A percentile compares a stretch with the other conserved stretches of the same genome.
These are phyloP conservation scores for Didymella sp. DNA, from an alignment of 2,329 filamentous ascomycete species.

Conservation along the genomic window DNA sequence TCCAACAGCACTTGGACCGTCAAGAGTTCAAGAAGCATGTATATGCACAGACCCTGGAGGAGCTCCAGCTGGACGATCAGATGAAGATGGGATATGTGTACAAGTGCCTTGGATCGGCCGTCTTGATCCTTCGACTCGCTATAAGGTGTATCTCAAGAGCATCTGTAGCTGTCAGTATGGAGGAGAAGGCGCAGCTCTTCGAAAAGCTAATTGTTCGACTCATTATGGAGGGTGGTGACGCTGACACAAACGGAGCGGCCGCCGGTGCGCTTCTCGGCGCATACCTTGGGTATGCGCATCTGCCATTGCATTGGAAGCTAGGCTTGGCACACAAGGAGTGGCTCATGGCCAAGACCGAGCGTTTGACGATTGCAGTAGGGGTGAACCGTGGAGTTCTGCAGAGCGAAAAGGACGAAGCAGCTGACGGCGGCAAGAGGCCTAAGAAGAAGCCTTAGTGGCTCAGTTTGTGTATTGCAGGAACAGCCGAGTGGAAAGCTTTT, in stretches of 20 bases:
- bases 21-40: conserved; percentile 55
- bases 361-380: conserved; percentile 51
- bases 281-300: conserved; percentile 55
- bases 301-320: conserved; percentile 59
- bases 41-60: conserved; percentile 47
- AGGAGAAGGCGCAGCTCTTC: conserved; percentile 41
- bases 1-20: conserved; percentile 45
- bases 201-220: conserved; percentile 59
- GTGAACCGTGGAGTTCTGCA: conserved; percentile 46
- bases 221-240: conserved; percentile 61
- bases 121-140: conserved; percentile 55
- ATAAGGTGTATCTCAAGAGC: conserved; percentile 43
- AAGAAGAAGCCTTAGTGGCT: not conserved
- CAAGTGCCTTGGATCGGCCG: conserved; percentile 59
- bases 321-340: conserved; percentile 57
- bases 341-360: conserved; percentile 55
- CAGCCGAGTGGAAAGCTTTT: too few species aligned
- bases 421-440: conserved; percentile 51
- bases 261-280: conserved; percentile 60
- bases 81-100: conserved; percentile 62
- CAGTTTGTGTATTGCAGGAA: too few species aligned
- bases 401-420: conserved; percentile 47
- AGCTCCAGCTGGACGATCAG: conserved; percentile 55
- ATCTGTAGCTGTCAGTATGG: not conserved
- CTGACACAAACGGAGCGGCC: conserved; percentile 63